Evolutionary conservation across 148 eudicot genomes (phyloP).

Genomic region (Spergularia bocconei): DNA sequence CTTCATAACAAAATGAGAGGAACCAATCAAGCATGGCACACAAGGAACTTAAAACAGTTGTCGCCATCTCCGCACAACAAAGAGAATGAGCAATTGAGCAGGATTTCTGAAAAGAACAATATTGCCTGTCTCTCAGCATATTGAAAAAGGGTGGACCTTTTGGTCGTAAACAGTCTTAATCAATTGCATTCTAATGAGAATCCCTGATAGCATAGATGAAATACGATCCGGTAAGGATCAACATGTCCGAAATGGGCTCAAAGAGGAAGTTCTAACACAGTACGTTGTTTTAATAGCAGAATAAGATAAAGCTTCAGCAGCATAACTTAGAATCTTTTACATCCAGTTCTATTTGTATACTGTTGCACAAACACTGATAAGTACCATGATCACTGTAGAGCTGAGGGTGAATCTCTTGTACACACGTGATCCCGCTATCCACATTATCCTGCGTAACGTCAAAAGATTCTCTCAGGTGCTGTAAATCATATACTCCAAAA

Average conservation of each 20-base stretch:
- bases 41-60: background rate
- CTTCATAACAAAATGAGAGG: constrained; percentile 3
- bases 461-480: constrained; percentile 10
- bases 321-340: background rate
- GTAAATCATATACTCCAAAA: background rate
- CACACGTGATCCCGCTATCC: constrained; percentile 79
- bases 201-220: background rate
- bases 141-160: background rate
- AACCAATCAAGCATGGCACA: too few relatives aligned
- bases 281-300: background rate
- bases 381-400: constrained; percentile 71
- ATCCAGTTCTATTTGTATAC: background rate
- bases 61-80: background rate
- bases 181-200: background rate
- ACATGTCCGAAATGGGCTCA: background rate
- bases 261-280: background rate
- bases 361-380: background rate
- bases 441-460: constrained; percentile 67
- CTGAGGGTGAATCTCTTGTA: constrained; percentile 81
- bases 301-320: too few relatives aligned
- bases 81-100: too few relatives aligned
- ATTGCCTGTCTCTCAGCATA: background rate
- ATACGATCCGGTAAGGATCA: background rate
- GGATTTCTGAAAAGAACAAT: background rate
- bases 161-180: background rate